These are phyloP conservation scores for Metschnikowia peoriensis DNA, from an alignment of 805 yeast genomes.

Conservation along the genomic window DNA sequence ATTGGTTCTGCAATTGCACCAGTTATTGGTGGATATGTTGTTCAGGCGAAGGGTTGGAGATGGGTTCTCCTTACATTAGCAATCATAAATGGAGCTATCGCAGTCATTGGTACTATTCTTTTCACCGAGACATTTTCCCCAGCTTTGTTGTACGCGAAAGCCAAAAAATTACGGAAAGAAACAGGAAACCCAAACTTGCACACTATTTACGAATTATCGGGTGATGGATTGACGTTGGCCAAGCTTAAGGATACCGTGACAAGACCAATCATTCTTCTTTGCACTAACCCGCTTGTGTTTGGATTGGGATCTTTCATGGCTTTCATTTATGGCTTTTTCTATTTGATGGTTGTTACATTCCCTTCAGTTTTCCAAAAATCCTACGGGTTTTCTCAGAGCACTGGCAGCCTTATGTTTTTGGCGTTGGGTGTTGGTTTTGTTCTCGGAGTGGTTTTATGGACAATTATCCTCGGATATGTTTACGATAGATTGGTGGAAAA, in stretches of 20 bases:
- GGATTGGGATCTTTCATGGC: conserved; percentile 44
- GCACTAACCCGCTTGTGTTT: conserved; percentile 37
- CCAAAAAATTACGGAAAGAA: conserved; percentile 26
- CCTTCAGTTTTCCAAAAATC: conserved; percentile 30
- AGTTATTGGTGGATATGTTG: conserved; percentile 36
- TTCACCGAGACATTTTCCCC: conserved; percentile 39
- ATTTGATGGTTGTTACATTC: conserved; percentile 40
- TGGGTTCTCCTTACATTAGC: conserved; percentile 38
- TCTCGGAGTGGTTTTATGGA: conserved; percentile 33
- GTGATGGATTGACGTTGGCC: conserved; percentile 24
- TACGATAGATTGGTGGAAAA: conserved; percentile 24
- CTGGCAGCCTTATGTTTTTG: conserved; percentile 37
- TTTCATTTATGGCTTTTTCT: conserved; percentile 41
- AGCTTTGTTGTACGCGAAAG: conserved; percentile 28
- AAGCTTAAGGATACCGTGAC: conserved; percentile 26
- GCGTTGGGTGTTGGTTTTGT: conserved; percentile 40
- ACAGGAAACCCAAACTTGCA: conserved; percentile 38
- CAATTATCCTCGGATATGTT: conserved; percentile 25
- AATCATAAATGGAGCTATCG: conserved; percentile 35
- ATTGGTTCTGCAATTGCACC: conserved; percentile 42
- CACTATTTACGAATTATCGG: conserved; percentile 37
- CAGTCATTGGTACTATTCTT: conserved; percentile 29
- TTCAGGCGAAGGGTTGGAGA: conserved; percentile 32
- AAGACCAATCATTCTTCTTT: conserved; percentile 33
- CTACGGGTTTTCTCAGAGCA: conserved; percentile 33